Evolutionary conservation across 805 yeast genomes (phyloP).

Genomic region (Scheffersomyces amazonensis): DNA sequence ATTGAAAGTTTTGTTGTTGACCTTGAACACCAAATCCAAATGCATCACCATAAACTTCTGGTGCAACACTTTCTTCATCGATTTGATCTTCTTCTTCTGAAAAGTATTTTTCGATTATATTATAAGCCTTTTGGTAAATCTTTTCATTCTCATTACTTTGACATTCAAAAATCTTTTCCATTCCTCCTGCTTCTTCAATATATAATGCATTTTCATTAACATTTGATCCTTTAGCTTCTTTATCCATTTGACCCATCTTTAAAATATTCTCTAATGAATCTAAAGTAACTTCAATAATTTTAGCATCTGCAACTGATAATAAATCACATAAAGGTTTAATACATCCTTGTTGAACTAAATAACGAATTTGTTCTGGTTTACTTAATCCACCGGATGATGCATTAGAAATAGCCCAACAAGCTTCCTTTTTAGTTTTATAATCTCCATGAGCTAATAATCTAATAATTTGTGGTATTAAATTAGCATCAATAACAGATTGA

Average conservation of each 20-base stretch:
- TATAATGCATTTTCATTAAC: conserved; percentile 85
- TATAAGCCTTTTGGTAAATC: conserved; percentile 87
- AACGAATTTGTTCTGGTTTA: conserved; percentile 90
- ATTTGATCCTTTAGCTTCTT: conserved; percentile 65
- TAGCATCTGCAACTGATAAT: conserved; percentile 81
- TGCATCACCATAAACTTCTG: conserved; percentile 74
- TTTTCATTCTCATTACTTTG: conserved; percentile 90
- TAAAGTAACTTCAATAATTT: conserved; percentile 89
- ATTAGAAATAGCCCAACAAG: conserved; percentile 98
- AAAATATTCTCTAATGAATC: conserved; percentile 94
- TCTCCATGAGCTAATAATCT: conserved; percentile 79
- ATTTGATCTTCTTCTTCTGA: conserved; percentile 75
- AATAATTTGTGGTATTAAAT: conserved; percentile 87
- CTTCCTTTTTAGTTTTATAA: conserved; percentile 95
- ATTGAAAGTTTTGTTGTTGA: conserved; percentile 52
- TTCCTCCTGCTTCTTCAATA: conserved; percentile 98
- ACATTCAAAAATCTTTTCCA: conserved; percentile 91
- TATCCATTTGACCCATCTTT: conserved; percentile 91
- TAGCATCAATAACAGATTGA: conserved; percentile 94
- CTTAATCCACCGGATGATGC: conserved; percentile 94
- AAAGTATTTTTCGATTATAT: conserved; percentile 88
- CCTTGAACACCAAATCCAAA: conserved; percentile 82
- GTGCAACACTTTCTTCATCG: conserved; percentile 69
- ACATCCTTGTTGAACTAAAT: conserved; percentile 91
- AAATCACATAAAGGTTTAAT: conserved; percentile 96